Evolutionary conservation across 2,329 filamentous ascomycete species (phyloP).

Genomic region (Alternaria sp.): DNA sequence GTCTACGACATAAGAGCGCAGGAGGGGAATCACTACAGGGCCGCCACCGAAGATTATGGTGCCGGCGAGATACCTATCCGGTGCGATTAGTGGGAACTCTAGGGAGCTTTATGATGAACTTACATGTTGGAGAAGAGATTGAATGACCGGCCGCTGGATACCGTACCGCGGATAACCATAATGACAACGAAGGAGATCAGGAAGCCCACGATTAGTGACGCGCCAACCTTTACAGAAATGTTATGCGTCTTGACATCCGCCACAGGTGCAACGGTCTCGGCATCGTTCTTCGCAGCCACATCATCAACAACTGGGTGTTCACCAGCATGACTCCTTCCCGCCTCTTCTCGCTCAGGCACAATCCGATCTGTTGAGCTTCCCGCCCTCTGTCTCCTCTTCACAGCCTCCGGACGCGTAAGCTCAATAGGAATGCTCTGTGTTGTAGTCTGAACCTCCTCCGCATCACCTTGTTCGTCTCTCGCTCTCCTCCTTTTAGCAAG

Average conservation of each 20-base stretch:
- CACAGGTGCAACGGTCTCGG: not conserved
- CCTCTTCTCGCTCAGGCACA: slow-evolving; percentile 13
- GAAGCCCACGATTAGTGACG: slow-evolving; percentile 56
- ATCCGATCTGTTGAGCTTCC: slow-evolving; percentile 30
- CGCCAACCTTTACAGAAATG: slow-evolving; percentile 50
- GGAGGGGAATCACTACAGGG: slow-evolving; percentile 56
- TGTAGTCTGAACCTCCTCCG: slow-evolving; percentile 26
- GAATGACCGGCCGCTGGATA: slow-evolving; percentile 59
- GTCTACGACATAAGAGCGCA: slow-evolving; percentile 62
- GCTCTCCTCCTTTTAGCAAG: slow-evolving; percentile 25
- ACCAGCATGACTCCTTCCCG: slow-evolving; percentile 7
- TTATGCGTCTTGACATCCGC: slow-evolving; percentile 43
- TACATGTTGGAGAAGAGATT: slow-evolving; percentile 75
- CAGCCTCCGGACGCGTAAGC: slow-evolving; percentile 26
- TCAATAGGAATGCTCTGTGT: slow-evolving; percentile 22
- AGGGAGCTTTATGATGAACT: not conserved
- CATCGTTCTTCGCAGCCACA: not conserved
- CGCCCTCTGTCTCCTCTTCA: slow-evolving; percentile 30
- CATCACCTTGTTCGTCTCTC: slow-evolving; percentile 28
- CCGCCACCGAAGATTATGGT: slow-evolving; percentile 63
- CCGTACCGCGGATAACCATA: slow-evolving; percentile 58
- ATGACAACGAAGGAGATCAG: slow-evolving; percentile 65
- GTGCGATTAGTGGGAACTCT: not conserved
- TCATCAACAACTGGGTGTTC: slow-evolving; percentile 10
- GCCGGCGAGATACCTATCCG: slow-evolving; percentile 65